Evolutionary conservation across 176 grass and related monocot species (phyloP), one percentile per base, ranked within the genome.

Genomic region (Bonia amplexicaulis): DNA sequence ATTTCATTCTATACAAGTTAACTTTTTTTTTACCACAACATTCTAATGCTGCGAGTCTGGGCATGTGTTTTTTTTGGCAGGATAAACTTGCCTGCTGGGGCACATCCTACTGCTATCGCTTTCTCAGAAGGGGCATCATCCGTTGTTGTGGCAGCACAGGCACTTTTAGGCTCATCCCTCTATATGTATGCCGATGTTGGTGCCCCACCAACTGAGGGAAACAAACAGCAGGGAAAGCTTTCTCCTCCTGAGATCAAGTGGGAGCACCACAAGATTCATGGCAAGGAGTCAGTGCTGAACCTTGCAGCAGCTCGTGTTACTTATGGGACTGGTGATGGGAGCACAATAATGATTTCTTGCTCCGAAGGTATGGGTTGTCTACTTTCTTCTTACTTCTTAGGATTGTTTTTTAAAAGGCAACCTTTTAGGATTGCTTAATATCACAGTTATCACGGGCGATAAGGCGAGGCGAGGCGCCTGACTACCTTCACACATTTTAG

Each of bases 21-120:
- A n/a, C n/a, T n/a, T n/a, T n/a, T n/a, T n/a, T n/a, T n/a, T n/a
- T n/a, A n/a, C n/a, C n/a, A n/a, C n/a, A n/a, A n/a, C n/a, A 23
- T 22, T 41, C 37, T 72, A 66, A 63, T 15, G 12, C 20, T 42
- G 11, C 1, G 9, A 37, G 44, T 81, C 75, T 84, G 66, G 2
- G 7, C 9, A 6, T 44, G 55, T n/a, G n/a, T 5, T 13, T 26
- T 55, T 31, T 69, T 78, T 73, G 78, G 64, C 84, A 95, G 96
- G 91, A 85, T 96, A 84, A 94, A 96, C 90, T 87, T 99, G 90
- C 96, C 92, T 11, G 93, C 93, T 23, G 96, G 96, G 48, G 93
- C 90, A 7, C 96, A 94, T 70, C 96, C 96, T 14, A 94, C 96
- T 0, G 96, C 90, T 19, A 78, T 99, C 40, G 71, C 80, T 54